These are phyloP conservation scores for Saturnispora quitensis DNA, from an alignment of 805 yeast genomes.

Conservation along the genomic window DNA sequence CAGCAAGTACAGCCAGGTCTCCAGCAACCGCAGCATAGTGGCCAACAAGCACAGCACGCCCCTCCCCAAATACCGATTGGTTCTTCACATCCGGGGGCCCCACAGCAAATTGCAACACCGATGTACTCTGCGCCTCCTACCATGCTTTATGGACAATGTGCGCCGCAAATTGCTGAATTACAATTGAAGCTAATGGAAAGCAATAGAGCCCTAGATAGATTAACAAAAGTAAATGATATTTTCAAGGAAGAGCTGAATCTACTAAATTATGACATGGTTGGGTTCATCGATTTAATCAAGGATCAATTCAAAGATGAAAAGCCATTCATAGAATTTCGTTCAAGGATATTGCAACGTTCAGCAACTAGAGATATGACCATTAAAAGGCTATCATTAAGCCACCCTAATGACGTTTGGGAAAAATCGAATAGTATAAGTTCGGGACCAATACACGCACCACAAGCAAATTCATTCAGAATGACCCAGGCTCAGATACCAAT, in stretches of 20 bases:
- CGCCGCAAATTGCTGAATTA: conserved; percentile 1
- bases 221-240: conserved; percentile 39
- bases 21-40: conserved; percentile 7
- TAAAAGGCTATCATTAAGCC: conserved; percentile 15
- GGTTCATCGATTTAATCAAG: conserved; percentile 35
- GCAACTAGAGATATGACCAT: conserved; percentile 27
- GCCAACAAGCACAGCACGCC: not conserved
- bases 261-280: conserved; percentile 45
- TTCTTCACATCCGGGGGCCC: not conserved
- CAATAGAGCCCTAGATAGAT: conserved; percentile 18
- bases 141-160: not conserved
- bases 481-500: not conserved
- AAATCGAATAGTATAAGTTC: not conserved
- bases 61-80: not conserved
- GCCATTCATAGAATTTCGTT: conserved; percentile 20
- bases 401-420: conserved; percentile 5
- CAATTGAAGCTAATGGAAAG: conserved; percentile 2
- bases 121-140: not conserved
- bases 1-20: conserved; percentile 10
- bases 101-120: not conserved
- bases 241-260: conserved; percentile 39
- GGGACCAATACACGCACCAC: not conserved
- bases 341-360: conserved; percentile 24
- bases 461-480: not conserved
- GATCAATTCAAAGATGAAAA: conserved; percentile 13